Evolutionary conservation across 139 green algal species (phyloP).

Genomic region (Chlamydomonas asymmetrica): DNA sequence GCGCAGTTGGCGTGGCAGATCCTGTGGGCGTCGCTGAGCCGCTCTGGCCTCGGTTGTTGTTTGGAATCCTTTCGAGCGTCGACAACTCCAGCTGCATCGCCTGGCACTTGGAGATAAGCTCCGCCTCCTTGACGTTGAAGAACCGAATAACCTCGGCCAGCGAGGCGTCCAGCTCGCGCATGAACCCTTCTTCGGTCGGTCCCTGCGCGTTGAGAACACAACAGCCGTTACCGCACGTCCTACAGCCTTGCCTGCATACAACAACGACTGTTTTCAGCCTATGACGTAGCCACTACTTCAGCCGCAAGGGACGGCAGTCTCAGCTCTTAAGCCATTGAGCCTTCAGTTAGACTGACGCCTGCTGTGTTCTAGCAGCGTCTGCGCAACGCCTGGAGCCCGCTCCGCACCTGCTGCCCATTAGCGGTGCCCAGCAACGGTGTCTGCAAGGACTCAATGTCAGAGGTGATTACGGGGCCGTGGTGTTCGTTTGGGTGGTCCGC

Average conservation of each 20-base stretch:
- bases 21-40: too few relatives aligned
- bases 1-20: too few relatives aligned
- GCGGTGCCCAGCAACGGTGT: not conserved
- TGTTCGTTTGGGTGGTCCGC: conserved; percentile 5
- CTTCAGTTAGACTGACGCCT: too few relatives aligned
- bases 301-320: not conserved
- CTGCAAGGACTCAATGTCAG: not conserved
- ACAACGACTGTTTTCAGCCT: too few relatives aligned
- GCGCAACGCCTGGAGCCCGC: not conserved
- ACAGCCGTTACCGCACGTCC: not conserved
- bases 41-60: too few relatives aligned
- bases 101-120: conserved; percentile 33
- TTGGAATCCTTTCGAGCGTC: too few relatives aligned
- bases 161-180: conserved; percentile 45
- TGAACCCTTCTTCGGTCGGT: conserved; percentile 39
- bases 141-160: conserved; percentile 51
- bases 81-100: conserved; percentile 42
- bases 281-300: too few relatives aligned
- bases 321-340: not conserved
- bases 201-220: not conserved
- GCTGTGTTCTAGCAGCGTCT: not conserved
- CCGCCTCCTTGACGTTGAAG: conserved; percentile 53
- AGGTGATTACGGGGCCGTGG: not conserved
- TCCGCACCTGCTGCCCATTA: not conserved
- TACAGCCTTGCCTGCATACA: not conserved